Conservation (phyloP, 2,329 filamentous ascomycete species). For the Capronia americana region DNA sequence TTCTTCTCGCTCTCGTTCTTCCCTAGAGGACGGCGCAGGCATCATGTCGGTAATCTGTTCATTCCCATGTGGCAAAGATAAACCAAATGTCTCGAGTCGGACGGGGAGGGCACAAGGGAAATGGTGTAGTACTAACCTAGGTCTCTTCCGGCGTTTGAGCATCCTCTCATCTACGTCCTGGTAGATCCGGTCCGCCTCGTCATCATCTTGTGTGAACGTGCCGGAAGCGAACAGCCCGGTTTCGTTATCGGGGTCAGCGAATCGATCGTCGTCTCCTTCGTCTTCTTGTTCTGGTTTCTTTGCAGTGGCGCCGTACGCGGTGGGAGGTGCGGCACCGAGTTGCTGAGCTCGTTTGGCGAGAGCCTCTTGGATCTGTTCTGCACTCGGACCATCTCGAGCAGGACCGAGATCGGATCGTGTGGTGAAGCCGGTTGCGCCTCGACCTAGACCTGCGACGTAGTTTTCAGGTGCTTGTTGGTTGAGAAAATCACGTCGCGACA, state of each 20-base stretch:
- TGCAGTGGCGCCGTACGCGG: conserved; percentile 70
- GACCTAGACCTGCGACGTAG: conserved; percentile 93
- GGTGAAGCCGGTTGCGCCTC: conserved; percentile 97
- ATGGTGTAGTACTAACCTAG: conserved; percentile 72
- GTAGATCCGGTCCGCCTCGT: conserved; percentile 96
- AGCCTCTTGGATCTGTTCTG: conserved; percentile 98
- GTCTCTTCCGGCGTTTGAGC: conserved; percentile 82
- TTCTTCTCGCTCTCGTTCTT: conserved; percentile 91
- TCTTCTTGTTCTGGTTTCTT: conserved; percentile 72
- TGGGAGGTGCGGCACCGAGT: conserved; percentile 73
- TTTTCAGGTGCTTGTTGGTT: conserved; percentile 85
- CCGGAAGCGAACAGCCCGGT: conserved; percentile 93
- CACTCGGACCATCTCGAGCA: conserved; percentile 90
- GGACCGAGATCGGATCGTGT: conserved; percentile 96
- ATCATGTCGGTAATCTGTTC: conserved; percentile 79
- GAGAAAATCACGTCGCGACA: conserved; percentile 82
- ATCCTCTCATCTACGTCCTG: conserved; percentile 96
- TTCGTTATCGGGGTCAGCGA: conserved; percentile 96
- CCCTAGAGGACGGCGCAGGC: conserved; percentile 69
- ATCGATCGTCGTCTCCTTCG: conserved; percentile 74
- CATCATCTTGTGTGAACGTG: conserved; percentile 95
- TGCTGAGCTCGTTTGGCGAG: conserved; percentile 91
- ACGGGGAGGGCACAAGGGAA: conserved; percentile 27
- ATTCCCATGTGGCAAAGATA: conserved; percentile 69
- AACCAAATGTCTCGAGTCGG: conserved; percentile 56